Evolutionary conservation across 2,329 filamentous ascomycete genomes (phyloP), one percentile per base, ranked within the genome.

Genomic region (Graphilbum fragrans): DNA sequence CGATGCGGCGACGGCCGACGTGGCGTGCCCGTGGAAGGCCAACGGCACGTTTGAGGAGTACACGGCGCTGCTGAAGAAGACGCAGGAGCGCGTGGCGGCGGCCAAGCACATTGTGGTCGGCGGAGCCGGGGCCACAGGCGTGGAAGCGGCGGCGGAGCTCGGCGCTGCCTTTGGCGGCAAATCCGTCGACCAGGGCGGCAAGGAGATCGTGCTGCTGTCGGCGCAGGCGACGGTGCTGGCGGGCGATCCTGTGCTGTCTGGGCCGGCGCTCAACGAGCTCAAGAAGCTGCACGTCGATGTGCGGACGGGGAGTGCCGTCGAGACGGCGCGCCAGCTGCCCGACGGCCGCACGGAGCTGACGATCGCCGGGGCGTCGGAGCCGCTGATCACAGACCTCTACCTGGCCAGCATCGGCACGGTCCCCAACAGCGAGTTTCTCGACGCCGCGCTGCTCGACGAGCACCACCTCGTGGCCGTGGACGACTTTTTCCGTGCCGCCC

Each of bases 61-160:
- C 19, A 36, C 63, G 11, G 53, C 50, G 3, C 53, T 56, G 34
- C 56, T 77, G n/a, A 57, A 62, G 40, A 37, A 49, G 14, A 65
- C 63, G 2, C 58, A 63, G 34, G 55, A 59, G 9, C 57, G 58
- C 38, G 61, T 76, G 42, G 49, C 52, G 31, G 55, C 57, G 2
- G 73, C 74, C 4, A 58, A 58, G 45, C 66, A 69, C 54, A 66
- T 77, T 50, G 63, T 76, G 43, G 58, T 78, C n/a, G 73, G 63
- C 4, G 74, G 74, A 38, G 72, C 64, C 2, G 74, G 74, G 32
- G 49, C 66, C 37, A 77, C 74, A 2, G 74, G 74, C 41, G 62
- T 73, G 41, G 74, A 78, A 57, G 54, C 65, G 5, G 67, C 69
- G 2, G 71, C 64, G 33, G 74, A 78, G 60, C 62, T 78, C 21